Evolutionary conservation across 2,329 filamentous ascomycete genomes (phyloP), one percentile per base, ranked within the genome.

Genomic region (Monosporascus sp.): DNA sequence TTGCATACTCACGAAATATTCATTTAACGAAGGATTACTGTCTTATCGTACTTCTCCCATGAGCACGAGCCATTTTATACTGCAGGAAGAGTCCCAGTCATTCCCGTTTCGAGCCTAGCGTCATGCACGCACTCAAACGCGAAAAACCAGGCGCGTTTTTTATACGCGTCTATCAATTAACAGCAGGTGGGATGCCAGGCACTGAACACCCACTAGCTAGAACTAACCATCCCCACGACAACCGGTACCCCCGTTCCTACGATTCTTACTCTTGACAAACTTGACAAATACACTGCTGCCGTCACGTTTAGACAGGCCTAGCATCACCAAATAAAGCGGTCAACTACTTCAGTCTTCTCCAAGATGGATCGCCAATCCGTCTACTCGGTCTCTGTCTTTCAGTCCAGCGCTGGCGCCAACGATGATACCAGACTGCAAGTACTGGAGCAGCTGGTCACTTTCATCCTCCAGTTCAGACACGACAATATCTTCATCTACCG

Each of bases 401-500:
- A 84, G 61, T 80, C 85, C 53, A 83, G 80, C 60, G 80, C 80
- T 57, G 82, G 84, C 63, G 81, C 85, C 41, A 80, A 77, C 55
- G 82, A 86, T 60, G 88, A 92, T 66, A 86, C 82, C 53, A 81
- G 87, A 54, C 78, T 83, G 25, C 83, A 90, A 66, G 78, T 92
- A 49, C 90, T 94, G 69, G 81, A 83, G 54, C 86, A 90, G 67
- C 82, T 99, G 56, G 86, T 94, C 66, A 87, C 90, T 56, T 99
- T 99, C 70, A 87, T 99, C 60, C 83, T 97, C 54, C 89, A 93
- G 62, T 99, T 97, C 69, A 86, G 93, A 67, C 83, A 97, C 43
- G 93, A 97, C 72, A 96, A 96, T 72, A 83, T 87, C 66, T 97
- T 96, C 73, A 86, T 97, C 65, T 99, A 97, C 81, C 85, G 91